Conservation (phyloP, 257 asterid genomes). For the Capsicum baccatum region DNA sequence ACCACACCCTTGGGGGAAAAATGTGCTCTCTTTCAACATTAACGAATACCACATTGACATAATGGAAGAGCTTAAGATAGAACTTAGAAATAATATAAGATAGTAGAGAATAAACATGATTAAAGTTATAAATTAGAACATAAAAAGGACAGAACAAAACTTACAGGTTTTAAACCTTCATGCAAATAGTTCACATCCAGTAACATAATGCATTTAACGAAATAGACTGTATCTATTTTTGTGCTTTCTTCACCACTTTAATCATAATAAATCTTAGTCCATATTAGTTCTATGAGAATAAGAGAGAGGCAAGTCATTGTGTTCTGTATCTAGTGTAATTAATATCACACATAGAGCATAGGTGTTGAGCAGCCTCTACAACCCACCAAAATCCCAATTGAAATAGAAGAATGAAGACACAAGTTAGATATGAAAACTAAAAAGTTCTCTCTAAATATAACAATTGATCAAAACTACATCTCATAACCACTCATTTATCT, state of each 20-base stretch:
- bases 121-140: slow-evolving; percentile 7
- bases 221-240: slow-evolving; percentile 83
- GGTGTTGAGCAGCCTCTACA: neutral
- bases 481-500: neutral
- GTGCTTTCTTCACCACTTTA: slow-evolving; percentile 99
- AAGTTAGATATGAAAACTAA: slow-evolving; percentile 10
- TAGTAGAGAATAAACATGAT: neutral
- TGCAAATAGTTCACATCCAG: slow-evolving; percentile 99
- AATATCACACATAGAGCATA: slow-evolving; percentile 17
- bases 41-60: neutral
- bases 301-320: slow-evolving; percentile 14
- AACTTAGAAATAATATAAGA: slow-evolving; percentile 2
- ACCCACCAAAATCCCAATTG: neutral
- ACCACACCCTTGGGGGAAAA: neutral
- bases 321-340: slow-evolving; percentile 25
- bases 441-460: neutral
- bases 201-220: slow-evolving; percentile 95
- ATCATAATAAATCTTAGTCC: slow-evolving; percentile 87
- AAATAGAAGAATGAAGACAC: slow-evolving; percentile 4
- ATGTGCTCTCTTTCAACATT: neutral
- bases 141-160: slow-evolving; percentile 40
- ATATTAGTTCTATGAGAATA: slow-evolving; percentile 31
- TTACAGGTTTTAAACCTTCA: slow-evolving; percentile 91
- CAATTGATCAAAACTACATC: neutral
- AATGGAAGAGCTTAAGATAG: neutral